Evolutionary conservation across 2,329 filamentous ascomycete genomes (phyloP).

Genomic region (Epichloe gansuensis): DNA sequence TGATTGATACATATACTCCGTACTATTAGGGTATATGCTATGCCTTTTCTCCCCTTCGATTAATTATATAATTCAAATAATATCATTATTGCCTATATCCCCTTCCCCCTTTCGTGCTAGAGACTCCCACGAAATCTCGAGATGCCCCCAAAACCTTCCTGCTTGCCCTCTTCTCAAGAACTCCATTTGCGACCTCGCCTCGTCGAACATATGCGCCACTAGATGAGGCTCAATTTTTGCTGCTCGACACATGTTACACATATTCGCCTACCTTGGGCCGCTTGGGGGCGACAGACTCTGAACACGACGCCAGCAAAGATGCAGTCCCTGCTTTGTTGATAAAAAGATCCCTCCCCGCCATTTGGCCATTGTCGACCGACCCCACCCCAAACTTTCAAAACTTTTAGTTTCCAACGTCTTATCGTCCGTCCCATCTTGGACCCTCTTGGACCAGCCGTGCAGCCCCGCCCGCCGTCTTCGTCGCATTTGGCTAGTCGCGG

Average conservation of each 20-base stretch:
- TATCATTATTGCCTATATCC: no score
- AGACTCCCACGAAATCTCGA: neutral
- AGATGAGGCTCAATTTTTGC: neutral
- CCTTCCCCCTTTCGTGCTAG: no score
- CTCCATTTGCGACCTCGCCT: neutral
- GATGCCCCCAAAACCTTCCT: neutral
- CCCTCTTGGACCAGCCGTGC: neutral
- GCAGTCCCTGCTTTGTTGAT: neutral
- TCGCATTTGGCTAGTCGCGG: neutral
- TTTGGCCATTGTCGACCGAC: neutral
- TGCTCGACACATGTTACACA: neutral
- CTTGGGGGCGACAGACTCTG: neutral
- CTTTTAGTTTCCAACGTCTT: neutral
- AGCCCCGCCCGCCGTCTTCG: neutral
- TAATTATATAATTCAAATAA: no score
- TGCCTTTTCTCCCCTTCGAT: no score
- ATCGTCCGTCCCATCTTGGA: neutral
- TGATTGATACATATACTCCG: no score
- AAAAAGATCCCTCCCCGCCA: neutral
- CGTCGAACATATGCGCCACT: neutral
- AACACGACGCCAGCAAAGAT: neutral
- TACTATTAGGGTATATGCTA: no score
- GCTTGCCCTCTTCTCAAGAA: neutral
- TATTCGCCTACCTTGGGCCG: neutral
- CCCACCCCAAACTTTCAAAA: neutral